These are phyloP conservation scores for Populus tremula DNA, from an alignment of 345 rosid species.

Conservation along the genomic window DNA sequence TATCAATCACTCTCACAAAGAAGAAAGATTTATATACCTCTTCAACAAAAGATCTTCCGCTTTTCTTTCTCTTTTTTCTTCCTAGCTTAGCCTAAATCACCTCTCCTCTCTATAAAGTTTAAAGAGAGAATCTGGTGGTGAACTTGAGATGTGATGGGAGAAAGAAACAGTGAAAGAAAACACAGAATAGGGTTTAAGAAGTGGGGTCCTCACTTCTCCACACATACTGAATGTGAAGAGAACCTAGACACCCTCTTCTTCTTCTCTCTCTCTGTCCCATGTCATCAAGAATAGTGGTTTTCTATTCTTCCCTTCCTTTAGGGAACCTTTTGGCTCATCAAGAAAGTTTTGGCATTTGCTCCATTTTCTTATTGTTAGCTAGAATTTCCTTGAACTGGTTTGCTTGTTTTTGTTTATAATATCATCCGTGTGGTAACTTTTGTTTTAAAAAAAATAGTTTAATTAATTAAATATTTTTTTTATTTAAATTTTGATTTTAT, in stretches of 20 bases:
- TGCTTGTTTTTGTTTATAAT: too few relatives aligned
- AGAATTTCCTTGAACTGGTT: too few relatives aligned
- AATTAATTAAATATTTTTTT: too few relatives aligned
- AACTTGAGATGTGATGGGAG: not conserved
- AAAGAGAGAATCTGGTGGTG: not conserved
- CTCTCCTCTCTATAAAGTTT: not conserved
- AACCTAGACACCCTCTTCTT: conserved; percentile 38
- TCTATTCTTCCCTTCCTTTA: too few relatives aligned
- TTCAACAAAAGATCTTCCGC: not conserved
- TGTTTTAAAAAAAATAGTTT: too few relatives aligned
- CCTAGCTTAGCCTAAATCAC: not conserved
- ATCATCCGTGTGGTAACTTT: too few relatives aligned
- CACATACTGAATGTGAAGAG: conserved; percentile 29
- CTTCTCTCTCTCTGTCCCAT: too few relatives aligned
- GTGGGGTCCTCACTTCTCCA: conserved; percentile 8
- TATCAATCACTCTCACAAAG: not conserved
- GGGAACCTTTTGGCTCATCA: too few relatives aligned
- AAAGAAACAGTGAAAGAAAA: not conserved
- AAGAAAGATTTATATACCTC: not conserved
- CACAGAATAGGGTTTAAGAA: not conserved
- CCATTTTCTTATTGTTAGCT: too few relatives aligned
- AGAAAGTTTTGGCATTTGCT: too few relatives aligned
- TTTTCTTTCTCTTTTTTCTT: not conserved
- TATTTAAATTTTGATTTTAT: too few relatives aligned
- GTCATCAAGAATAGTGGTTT: too few relatives aligned